Percentiles rank a stretch among this genome's conserved stretches.
Conservation (phyloP, 2,329 filamentous ascomycete genomes). For the Arachnomyces sp. region DNA sequence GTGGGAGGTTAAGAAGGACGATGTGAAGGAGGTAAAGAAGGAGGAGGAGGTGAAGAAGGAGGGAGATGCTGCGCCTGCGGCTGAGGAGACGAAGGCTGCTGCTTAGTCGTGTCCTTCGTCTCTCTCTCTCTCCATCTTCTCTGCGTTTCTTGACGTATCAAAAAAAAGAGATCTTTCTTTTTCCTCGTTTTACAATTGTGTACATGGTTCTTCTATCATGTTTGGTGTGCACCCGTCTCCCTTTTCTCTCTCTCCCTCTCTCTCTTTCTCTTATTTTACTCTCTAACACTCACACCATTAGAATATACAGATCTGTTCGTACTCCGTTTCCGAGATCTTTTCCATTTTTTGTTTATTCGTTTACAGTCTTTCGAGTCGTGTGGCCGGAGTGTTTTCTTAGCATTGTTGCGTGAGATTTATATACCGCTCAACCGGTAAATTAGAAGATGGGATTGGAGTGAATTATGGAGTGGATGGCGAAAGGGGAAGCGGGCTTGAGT, state of each 20-base stretch:
- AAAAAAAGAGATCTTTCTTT: constrained; percentile 5
- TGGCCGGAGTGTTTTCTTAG: too few relatives aligned
- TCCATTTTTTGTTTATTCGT: too few relatives aligned
- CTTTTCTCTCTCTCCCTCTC: constrained; percentile 4
- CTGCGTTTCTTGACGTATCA: too few relatives aligned
- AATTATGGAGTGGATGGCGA: too few relatives aligned
- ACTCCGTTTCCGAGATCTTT: too few relatives aligned
- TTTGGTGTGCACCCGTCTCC: constrained; percentile 8
- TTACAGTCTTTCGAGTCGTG: too few relatives aligned
- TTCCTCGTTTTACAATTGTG: constrained; percentile 10
- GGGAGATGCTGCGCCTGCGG: constrained; percentile 9
- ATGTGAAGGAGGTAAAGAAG: constrained; percentile 10
- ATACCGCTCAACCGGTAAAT: too few relatives aligned
- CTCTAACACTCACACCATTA: not conserved
- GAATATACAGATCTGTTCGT: too few relatives aligned
- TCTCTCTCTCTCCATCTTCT: constrained; percentile 5
- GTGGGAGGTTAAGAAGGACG: constrained; percentile 30
- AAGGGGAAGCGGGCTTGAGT: too few relatives aligned
- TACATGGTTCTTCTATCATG: constrained; percentile 11
- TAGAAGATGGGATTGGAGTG: too few relatives aligned
- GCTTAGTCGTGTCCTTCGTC: constrained; percentile 20
- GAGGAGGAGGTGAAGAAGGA: constrained; percentile 19
- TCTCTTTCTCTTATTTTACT: constrained; percentile 1
- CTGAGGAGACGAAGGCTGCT: constrained; percentile 19
- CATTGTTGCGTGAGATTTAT: too few relatives aligned